Evolutionary conservation across 441 rosid species (phyloP).

Genomic region (Erodium chrysanthum): DNA sequence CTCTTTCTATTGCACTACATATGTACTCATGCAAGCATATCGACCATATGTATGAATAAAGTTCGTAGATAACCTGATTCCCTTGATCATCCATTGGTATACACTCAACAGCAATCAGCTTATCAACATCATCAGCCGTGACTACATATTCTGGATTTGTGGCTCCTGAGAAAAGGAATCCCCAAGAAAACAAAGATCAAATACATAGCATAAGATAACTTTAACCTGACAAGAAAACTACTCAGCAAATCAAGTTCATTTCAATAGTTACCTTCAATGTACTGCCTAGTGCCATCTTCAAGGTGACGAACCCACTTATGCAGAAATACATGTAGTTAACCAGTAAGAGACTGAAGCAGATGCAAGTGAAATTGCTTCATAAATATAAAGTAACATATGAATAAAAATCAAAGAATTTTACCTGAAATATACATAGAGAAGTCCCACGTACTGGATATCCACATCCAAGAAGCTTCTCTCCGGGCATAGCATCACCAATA

Average conservation of each 20-base stretch:
- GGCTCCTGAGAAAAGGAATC: slow-evolving; percentile 49
- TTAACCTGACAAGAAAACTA: slow-evolving; percentile 8
- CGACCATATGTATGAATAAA: neutral
- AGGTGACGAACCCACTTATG: slow-evolving; percentile 94
- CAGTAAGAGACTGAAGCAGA: slow-evolving; percentile 4
- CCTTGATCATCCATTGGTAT: slow-evolving; percentile 98
- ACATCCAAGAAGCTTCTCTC: slow-evolving; percentile 87
- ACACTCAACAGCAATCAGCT: slow-evolving; percentile 92
- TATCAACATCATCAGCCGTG: slow-evolving; percentile 98
- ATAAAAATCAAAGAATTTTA: slow-evolving; percentile 20
- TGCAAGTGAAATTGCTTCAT: slow-evolving; percentile 11
- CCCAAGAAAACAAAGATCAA: neutral
- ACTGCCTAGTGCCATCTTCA: slow-evolving; percentile 87
- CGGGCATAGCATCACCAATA: slow-evolving; percentile 80
- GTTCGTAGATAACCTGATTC: slow-evolving; percentile 48
- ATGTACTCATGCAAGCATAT: neutral
- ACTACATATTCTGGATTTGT: slow-evolving; percentile 93
- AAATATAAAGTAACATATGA: neutral
- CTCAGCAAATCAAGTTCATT: neutral
- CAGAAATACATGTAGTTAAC: slow-evolving; percentile 11
- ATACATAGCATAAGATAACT: slow-evolving; percentile 5
- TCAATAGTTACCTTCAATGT: slow-evolving; percentile 69
- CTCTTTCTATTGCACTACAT: neutral
- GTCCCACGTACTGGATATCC: slow-evolving; percentile 89
- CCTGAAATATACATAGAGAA: slow-evolving; percentile 97